Conservation (phyloP, 805 yeast genomes). For the Crinitomyces ghanaensis region DNA sequence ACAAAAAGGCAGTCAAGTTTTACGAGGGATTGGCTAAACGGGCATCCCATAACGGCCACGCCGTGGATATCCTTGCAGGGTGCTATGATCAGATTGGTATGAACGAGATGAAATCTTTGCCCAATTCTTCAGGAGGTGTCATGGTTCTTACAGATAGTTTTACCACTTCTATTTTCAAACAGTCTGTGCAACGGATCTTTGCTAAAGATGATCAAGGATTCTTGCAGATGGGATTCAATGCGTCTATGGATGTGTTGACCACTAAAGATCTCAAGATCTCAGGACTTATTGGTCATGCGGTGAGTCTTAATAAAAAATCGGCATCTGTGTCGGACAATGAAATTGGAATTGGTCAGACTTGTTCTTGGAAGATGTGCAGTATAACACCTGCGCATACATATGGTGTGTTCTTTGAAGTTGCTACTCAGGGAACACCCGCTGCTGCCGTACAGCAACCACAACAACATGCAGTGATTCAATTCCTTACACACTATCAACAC, state of each 20-base stretch:
- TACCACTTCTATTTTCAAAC: conserved; percentile 88
- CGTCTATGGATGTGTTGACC: conserved; percentile 71
- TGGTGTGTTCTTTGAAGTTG: conserved; percentile 80
- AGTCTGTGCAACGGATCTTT: conserved; percentile 78
- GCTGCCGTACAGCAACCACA: conserved; percentile 23
- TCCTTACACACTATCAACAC: conserved; percentile 87
- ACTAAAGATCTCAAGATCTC: conserved; percentile 73
- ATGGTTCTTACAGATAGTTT: conserved; percentile 82
- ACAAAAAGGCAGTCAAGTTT: conserved; percentile 73
- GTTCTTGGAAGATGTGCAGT: conserved; percentile 76
- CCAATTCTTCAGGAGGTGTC: conserved; percentile 84
- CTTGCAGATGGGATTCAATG: conserved; percentile 84
- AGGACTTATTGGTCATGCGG: conserved; percentile 90
- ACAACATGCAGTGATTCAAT: conserved; percentile 48
- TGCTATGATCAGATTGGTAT: conserved; percentile 95
- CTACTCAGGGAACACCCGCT: conserved; percentile 21
- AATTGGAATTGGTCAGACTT: conserved; percentile 88
- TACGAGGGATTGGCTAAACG: conserved; percentile 65
- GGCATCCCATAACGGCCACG: conserved; percentile 63
- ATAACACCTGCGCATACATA: conserved; percentile 81
- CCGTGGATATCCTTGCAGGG: conserved; percentile 85
- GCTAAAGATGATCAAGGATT: conserved; percentile 78
- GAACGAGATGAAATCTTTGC: conserved; percentile 79
- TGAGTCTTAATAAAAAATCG: conserved; percentile 49
- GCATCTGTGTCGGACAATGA: conserved; percentile 79